Percentiles rank a stretch among this genome's conserved stretches.
Evolutionary conservation across 768 basidiomycete species (phyloP).

Genomic region (Trametes coccinea): DNA sequence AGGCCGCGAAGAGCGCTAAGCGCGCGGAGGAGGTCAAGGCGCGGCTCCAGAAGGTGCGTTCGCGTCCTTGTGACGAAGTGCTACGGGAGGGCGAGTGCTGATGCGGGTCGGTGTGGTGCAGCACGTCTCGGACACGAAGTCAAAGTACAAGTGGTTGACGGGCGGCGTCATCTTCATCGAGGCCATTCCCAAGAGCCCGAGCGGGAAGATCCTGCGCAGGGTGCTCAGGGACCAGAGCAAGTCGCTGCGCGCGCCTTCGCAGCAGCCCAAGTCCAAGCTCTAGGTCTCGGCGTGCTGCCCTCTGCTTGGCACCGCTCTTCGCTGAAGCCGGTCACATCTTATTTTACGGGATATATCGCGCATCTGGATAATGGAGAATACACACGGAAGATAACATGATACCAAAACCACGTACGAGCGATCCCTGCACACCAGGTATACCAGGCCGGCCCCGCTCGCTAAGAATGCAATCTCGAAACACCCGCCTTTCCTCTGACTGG

Average conservation of each 20-base stretch:
- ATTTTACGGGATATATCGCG: too few relatives aligned
- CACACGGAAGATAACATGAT: background rate
- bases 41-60: constrained; percentile 53
- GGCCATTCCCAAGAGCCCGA: constrained; percentile 33
- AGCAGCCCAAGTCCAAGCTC: constrained; percentile 1
- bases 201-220: constrained; percentile 31
- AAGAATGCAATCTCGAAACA: too few relatives aligned
- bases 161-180: constrained; percentile 39
- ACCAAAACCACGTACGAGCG: too few relatives aligned
- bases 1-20: constrained; percentile 31
- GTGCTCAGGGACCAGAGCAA: constrained; percentile 20
- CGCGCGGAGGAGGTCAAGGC: constrained; percentile 43
- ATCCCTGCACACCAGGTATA: too few relatives aligned
- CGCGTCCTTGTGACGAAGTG: background rate
- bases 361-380: background rate
- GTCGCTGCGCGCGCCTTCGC: background rate
- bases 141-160: constrained; percentile 36
- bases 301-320: too few relatives aligned
- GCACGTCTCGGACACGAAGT: constrained; percentile 29
- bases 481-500: background rate
- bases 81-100: background rate
- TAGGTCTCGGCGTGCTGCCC: background rate
- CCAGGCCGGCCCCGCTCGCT: too few relatives aligned
- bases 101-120: constrained; percentile 3
- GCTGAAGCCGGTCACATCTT: too few relatives aligned